A percentile compares a stretch with the other conserved stretches of the same genome.
These are phyloP conservation scores for Phialocephala subalpina DNA, from an alignment of 2,329 filamentous ascomycete genomes.

Conservation along the genomic window DNA sequence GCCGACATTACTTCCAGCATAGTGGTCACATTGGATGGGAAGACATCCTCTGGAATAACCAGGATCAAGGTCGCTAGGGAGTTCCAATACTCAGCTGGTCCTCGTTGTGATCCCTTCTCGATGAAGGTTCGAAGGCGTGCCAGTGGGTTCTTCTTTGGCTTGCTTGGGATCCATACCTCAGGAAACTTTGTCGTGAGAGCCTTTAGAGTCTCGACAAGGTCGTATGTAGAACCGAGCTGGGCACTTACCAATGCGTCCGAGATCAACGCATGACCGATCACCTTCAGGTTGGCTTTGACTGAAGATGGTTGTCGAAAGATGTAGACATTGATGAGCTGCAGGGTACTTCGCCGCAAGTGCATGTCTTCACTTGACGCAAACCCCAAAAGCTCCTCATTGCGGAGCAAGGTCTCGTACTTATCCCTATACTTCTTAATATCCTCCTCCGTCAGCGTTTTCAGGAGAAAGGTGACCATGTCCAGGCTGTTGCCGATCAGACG, in stretches of 20 bases:
- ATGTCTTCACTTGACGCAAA: conserved; percentile 69
- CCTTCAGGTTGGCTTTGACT: conserved; percentile 57
- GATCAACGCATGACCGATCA: conserved; percentile 68
- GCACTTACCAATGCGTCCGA: neutral
- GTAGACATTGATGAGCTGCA: conserved; percentile 58
- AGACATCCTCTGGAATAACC: conserved; percentile 60
- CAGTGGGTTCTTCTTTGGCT: conserved; percentile 61
- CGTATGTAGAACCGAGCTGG: conserved; percentile 39
- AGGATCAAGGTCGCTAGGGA: conserved; percentile 68
- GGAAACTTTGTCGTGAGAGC: conserved; percentile 71
- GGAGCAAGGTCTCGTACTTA: conserved; percentile 73
- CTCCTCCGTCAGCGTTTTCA: conserved; percentile 54
- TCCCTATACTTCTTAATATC: conserved; percentile 68
- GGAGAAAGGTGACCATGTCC: conserved; percentile 61
- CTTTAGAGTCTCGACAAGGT: conserved; percentile 73
- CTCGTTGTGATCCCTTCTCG: conserved; percentile 85
- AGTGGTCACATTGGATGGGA: conserved; percentile 62
- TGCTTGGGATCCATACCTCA: conserved; percentile 74
- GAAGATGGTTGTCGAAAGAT: conserved; percentile 56
- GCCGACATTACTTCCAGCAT: conserved; percentile 70
- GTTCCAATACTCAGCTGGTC: conserved; percentile 76
- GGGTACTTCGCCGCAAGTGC: conserved; percentile 58
- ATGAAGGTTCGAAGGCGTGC: conserved; percentile 74
- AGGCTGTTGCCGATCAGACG: conserved; percentile 70
- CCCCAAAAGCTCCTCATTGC: conserved; percentile 69